A percentile compares a stretch with the other conserved stretches of the same genome.
Evolutionary conservation across 2,329 filamentous ascomycete species (phyloP).

Genomic region (Fusarium annulatum): DNA sequence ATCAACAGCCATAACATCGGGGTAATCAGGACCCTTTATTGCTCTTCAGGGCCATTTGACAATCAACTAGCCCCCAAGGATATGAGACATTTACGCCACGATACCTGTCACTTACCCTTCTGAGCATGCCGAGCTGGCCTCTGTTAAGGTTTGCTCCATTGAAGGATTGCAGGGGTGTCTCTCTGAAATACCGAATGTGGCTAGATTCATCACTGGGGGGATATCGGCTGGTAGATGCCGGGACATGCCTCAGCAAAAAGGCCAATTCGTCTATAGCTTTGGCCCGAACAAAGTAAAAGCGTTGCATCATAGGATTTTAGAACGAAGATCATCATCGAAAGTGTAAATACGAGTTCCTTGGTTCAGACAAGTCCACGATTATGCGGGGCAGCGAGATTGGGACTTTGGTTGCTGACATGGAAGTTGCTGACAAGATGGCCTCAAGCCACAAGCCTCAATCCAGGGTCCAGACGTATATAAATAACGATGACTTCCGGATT

Average conservation of each 20-base stretch:
- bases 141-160: background rate
- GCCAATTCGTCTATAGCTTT: background rate
- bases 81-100: background rate
- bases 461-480: background rate
- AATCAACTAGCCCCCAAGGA: background rate
- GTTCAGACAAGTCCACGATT: background rate
- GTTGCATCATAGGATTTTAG: background rate
- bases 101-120: background rate
- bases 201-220: background rate
- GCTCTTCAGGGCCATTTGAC: background rate
- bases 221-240: background rate
- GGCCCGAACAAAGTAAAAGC: background rate
- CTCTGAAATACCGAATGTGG: background rate
- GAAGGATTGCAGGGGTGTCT: background rate
- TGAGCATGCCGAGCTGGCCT: background rate
- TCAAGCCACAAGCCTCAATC: background rate
- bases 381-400: background rate
- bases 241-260: background rate
- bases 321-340: background rate
- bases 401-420: no score
- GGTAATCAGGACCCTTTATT: background rate
- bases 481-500: background rate
- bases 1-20: background rate
- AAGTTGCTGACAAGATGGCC: background rate
- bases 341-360: background rate